A percentile compares a stretch with the other conserved stretches of the same genome.
Evolutionary conservation across 495 filamentous ascomycete species (phyloP).

Genomic region (Apodospora peruviana): DNA sequence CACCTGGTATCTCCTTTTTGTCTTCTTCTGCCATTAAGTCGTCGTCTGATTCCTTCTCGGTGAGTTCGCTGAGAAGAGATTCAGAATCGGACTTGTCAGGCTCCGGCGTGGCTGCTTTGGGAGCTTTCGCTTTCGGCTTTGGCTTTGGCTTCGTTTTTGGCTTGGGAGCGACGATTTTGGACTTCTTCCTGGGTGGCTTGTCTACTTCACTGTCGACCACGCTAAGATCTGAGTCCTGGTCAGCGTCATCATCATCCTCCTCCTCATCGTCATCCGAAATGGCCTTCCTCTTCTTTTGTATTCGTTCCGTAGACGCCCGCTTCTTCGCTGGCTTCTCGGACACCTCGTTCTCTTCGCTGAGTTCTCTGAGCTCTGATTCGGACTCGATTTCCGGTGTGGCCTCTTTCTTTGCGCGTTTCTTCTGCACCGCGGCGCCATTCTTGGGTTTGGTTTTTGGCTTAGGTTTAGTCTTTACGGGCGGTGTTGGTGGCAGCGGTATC

Average conservation of each 20-base stretch:
- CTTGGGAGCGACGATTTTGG: conserved; percentile 2
- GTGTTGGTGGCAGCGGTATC: conserved; percentile 8
- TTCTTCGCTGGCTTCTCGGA: conserved; percentile 19
- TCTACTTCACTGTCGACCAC: neutral
- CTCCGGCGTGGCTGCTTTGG: neutral
- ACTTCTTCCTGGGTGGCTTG: conserved; percentile 9
- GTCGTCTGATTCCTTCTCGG: neutral
- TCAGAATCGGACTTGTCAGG: neutral
- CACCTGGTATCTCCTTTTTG: conserved; percentile 71
- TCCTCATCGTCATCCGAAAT: conserved; percentile 35
- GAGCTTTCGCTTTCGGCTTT: neutral
- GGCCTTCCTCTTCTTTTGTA: conserved; percentile 22
- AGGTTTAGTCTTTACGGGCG: conserved; percentile 5
- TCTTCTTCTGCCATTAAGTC: conserved; percentile 40
- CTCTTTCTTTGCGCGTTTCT: conserved; percentile 31
- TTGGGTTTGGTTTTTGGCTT: conserved; percentile 9
- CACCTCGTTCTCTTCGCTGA: conserved; percentile 14
- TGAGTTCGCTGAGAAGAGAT: conserved; percentile 6
- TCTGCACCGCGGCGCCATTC: conserved; percentile 11
- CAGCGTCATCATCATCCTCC: conserved; percentile 35
- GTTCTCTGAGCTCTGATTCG: conserved; percentile 18
- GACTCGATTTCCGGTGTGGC: conserved; percentile 17
- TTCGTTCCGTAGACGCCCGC: conserved; percentile 26
- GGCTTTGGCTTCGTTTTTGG: conserved; percentile 3
- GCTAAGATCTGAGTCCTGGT: conserved; percentile 14